A percentile compares a stretch with the other conserved stretches of the same genome.
phyloP scores from a whole-genome alignment of 1,284 basidiomycete species.

The Irpex rosettiformis region DNA sequence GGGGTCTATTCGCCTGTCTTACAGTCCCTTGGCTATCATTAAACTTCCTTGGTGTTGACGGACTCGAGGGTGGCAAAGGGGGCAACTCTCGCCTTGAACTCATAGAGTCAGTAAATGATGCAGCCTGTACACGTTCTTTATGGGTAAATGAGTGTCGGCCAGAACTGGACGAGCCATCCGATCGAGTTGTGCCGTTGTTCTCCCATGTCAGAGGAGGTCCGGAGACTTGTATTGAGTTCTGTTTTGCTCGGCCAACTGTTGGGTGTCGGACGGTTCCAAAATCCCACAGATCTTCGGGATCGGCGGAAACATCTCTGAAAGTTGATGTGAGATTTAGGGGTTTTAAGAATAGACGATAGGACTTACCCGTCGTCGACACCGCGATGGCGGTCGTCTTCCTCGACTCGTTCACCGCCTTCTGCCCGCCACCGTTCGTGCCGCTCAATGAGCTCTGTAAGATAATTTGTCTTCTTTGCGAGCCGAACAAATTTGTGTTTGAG shows the following conservation, averaged over 20 bases:
- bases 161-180: conserved; percentile 30
- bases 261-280: conserved; percentile 86
- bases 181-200: conserved; percentile 55
- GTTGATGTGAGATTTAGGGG: background rate
- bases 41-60: conserved; percentile 40
- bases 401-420: conserved; percentile 79
- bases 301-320: conserved; percentile 45
- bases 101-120: conserved; percentile 36
- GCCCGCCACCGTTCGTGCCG: conserved; percentile 90
- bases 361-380: conserved; percentile 56
- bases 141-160: conserved; percentile 30
- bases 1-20: conserved; percentile 38
- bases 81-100: conserved; percentile 58
- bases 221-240: conserved; percentile 51
- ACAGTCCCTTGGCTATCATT: conserved; percentile 67
- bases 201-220: conserved; percentile 75
- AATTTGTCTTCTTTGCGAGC: conserved; percentile 91
- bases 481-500: conserved; percentile 96
- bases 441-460: conserved; percentile 94
- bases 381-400: conserved; percentile 65
- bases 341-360: background rate
- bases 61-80: conserved; percentile 44
- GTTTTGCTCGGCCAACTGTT: conserved; percentile 60
- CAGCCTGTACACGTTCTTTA: conserved; percentile 23
- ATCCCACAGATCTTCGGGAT: conserved; percentile 90